Evolutionary conservation across 768 basidiomycete genomes (phyloP).

Genomic region (Termitomyces heimii): DNA sequence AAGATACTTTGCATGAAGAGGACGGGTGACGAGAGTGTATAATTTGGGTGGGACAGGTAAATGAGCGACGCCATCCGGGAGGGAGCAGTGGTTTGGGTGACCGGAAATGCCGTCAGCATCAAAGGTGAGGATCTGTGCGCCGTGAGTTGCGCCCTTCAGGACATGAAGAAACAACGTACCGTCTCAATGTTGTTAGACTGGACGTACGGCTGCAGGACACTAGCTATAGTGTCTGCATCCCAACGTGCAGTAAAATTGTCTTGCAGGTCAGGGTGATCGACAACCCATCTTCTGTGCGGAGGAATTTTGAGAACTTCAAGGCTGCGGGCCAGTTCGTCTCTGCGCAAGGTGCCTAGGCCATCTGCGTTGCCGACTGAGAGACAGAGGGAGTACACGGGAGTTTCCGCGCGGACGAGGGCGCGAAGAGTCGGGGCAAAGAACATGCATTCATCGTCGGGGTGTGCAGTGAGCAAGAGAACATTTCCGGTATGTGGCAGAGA

Average conservation of each 20-base stretch:
- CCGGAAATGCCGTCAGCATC: conserved; percentile 71
- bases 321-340: conserved; percentile 53
- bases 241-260: conserved; percentile 70
- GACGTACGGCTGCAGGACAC: conserved; percentile 55
- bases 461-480: conserved; percentile 77
- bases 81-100: conserved; percentile 82
- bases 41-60: conserved; percentile 37
- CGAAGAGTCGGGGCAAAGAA: conserved; percentile 88
- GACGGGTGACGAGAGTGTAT: conserved; percentile 57
- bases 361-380: conserved; percentile 77
- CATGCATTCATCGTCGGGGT: conserved; percentile 93
- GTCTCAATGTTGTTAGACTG: conserved; percentile 52
- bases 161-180: conserved; percentile 32
- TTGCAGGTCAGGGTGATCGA: conserved; percentile 66
- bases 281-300: conserved; percentile 43
- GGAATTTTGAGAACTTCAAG: conserved; percentile 65
- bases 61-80: conserved; percentile 49
- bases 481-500: conserved; percentile 8
- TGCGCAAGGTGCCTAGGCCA: conserved; percentile 60
- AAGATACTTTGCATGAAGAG: conserved; percentile 54
- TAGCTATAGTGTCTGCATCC: conserved; percentile 54
- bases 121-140: conserved; percentile 75
- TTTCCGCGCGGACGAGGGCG: conserved; percentile 30
- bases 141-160: neutral
- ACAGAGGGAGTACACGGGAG: conserved; percentile 48